Evolutionary conservation across 495 filamentous ascomycete species (phyloP), one percentile per base, ranked within the genome.

Genomic region (Penicillium pancosmium): DNA sequence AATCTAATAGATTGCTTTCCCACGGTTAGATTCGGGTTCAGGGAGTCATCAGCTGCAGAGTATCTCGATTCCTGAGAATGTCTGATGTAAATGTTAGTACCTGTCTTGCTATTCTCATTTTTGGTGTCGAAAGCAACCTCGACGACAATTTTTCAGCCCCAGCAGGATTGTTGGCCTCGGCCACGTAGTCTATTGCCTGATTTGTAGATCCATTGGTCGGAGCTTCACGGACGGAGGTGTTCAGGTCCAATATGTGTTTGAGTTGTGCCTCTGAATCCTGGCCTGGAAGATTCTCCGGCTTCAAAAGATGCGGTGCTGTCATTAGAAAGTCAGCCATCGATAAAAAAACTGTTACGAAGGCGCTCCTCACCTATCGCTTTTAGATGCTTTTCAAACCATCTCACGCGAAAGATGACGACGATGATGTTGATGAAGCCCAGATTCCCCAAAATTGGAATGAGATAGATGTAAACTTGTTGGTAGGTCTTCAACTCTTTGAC

Each of bases 401-500:
- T 56, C 15, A 77, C 36, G 3, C 74, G 67, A 21, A 74, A 62
- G 40, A 72, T 48, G 15, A 77, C 66, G 15, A 75, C 66, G 11
- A 71, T 18, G 31, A 72, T 74, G 48, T 75, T 76, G 64, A 76
- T 65, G 35, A 78, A 74, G 1, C 67, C 58, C 27, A 72, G n/a
- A 34, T 76, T 75, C 11, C 59, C 62, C 5, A 75, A 38, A 0
- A 75, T 70, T 0, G 74, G 72, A 48, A 73, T 57, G 27, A 76
- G 56, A 31, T 76, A 78, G 19, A 75, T 43, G 19, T 65, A 72
- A 15, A 78, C 49, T 51, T 78, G 74, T 54, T 78, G 74, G 54
- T 78, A 76, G n/a, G 63, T 71, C 46, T 76, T 71, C 25, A 78
- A 48, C 5, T 41, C 54, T 27, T 75, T 75, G 46, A 78, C 56